A percentile compares a stretch with the other conserved stretches of the same genome.
These are phyloP conservation scores for Salix koriyanagi DNA, from an alignment of 345 rosid species.

Conservation along the genomic window DNA sequence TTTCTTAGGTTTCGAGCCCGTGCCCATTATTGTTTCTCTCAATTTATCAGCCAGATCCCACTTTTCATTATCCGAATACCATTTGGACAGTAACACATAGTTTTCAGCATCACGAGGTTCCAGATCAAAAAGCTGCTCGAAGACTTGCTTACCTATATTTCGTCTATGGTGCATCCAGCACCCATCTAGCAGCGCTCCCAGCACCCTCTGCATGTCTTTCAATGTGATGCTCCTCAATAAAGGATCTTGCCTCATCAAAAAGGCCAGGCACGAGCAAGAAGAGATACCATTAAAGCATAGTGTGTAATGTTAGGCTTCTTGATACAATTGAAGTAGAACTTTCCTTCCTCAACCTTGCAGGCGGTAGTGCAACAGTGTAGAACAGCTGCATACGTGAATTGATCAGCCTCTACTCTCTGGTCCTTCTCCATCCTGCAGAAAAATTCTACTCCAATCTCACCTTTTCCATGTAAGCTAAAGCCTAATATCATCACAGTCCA, in stretches of 20 bases:
- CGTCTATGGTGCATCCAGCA: constrained; percentile 42
- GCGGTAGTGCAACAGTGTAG: constrained; percentile 49
- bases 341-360: constrained; percentile 39
- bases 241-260: constrained; percentile 38
- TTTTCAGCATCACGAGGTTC: constrained; percentile 51
- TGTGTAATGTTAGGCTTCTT: constrained; percentile 31
- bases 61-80: constrained; percentile 30
- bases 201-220: constrained; percentile 31
- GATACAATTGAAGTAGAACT: constrained; percentile 35
- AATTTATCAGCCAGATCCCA: constrained; percentile 36
- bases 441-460: constrained; percentile 36
- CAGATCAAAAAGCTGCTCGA: constrained; percentile 42
- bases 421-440: constrained; percentile 36
- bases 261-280: constrained; percentile 42
- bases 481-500: constrained; percentile 55
- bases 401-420: constrained; percentile 28
- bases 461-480: constrained; percentile 45
- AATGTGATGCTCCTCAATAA: constrained; percentile 34
- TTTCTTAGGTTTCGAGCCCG: constrained; percentile 45
- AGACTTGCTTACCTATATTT: constrained; percentile 31
- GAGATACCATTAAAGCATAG: constrained; percentile 40
- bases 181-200: constrained; percentile 44
- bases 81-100: constrained; percentile 42
- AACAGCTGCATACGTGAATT: constrained; percentile 29
- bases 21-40: constrained; percentile 30